These are phyloP conservation scores for Colletotrichum cereale DNA, from an alignment of 2,329 filamentous ascomycete genomes.

Conservation along the genomic window DNA sequence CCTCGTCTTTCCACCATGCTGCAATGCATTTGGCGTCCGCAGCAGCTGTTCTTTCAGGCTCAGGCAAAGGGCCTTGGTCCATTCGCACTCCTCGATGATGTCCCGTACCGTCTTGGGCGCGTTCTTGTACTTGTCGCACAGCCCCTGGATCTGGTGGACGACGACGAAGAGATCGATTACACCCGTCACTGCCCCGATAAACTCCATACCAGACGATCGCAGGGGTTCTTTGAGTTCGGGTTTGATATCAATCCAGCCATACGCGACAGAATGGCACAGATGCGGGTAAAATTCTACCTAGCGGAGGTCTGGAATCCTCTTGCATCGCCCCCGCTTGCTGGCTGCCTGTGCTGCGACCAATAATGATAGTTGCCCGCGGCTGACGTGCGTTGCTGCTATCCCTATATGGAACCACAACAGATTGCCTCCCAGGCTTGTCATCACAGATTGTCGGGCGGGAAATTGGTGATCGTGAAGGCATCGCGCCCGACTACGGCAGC, in stretches of 20 bases:
- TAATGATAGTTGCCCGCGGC: neutral
- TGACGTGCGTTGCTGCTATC: conserved; percentile 8
- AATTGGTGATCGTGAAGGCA: neutral
- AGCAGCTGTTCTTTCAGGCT: neutral
- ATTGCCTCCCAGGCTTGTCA: neutral
- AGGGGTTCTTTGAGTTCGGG: no score
- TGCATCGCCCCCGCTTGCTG: conserved; percentile 2
- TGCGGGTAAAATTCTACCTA: neutral
- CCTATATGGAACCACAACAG: neutral
- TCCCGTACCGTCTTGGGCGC: conserved; percentile 15
- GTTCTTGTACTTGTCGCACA: conserved; percentile 24
- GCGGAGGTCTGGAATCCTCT: neutral
- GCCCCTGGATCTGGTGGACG: conserved; percentile 1
- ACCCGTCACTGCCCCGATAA: conserved; percentile 2
- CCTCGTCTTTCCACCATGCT: neutral
- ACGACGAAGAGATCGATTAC: conserved; percentile 24
- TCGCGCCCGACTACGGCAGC: neutral
- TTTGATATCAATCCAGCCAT: neutral
- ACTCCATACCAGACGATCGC: conserved; percentile 6
- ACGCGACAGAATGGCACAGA: neutral
- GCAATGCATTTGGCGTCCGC: neutral
- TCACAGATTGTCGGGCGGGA: neutral
- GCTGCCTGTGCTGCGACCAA: conserved; percentile 2
- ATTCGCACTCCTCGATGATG: conserved; percentile 13
- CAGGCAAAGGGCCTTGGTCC: conserved; percentile 7